A percentile compares a stretch with the other conserved stretches of the same genome.
phyloP scores from a whole-genome alignment of 345 rosid genomes.

The Ceriops tagal region DNA sequence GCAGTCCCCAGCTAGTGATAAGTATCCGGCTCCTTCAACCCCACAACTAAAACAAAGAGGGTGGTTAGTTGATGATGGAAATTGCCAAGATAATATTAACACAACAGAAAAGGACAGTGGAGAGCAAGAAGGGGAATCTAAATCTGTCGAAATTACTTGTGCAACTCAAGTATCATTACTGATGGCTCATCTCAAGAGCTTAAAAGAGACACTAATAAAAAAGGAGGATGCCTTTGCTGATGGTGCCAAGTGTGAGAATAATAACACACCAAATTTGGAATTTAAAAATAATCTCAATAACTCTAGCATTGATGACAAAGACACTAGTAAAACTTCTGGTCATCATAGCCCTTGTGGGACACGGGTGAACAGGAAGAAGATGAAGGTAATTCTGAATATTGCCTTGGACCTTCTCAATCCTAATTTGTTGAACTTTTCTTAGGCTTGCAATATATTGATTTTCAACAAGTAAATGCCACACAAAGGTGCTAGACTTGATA shows the following conservation, averaged over 20 bases:
- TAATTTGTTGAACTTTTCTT: not conserved
- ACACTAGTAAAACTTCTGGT: conserved; percentile 33
- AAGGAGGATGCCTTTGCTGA: conserved; percentile 48
- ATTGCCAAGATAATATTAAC: conserved; percentile 61
- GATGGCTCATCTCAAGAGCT: conserved; percentile 21
- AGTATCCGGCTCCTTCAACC: conserved; percentile 81
- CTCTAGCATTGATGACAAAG: conserved; percentile 24
- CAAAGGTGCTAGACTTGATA: not conserved
- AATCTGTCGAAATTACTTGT: conserved; percentile 84
- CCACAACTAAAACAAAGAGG: conserved; percentile 63
- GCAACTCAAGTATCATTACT: conserved; percentile 35
- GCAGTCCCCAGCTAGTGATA: conserved; percentile 39
- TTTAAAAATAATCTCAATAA: conserved; percentile 26
- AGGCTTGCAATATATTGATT: not conserved
- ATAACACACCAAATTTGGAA: conserved; percentile 13
- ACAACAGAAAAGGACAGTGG: conserved; percentile 54
- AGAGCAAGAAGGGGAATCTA: conserved; percentile 72
- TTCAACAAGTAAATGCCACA: not conserved
- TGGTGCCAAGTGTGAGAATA: conserved; percentile 31
- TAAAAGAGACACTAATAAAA: conserved; percentile 28
- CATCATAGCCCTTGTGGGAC: conserved; percentile 37
- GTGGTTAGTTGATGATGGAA: conserved; percentile 55
- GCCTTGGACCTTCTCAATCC: not conserved
- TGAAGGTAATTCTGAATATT: conserved; percentile 34
- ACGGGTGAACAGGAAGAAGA: conserved; percentile 61